Conservation (phyloP, 306 rosid genomes). For the Canavalia gladiata region DNA sequence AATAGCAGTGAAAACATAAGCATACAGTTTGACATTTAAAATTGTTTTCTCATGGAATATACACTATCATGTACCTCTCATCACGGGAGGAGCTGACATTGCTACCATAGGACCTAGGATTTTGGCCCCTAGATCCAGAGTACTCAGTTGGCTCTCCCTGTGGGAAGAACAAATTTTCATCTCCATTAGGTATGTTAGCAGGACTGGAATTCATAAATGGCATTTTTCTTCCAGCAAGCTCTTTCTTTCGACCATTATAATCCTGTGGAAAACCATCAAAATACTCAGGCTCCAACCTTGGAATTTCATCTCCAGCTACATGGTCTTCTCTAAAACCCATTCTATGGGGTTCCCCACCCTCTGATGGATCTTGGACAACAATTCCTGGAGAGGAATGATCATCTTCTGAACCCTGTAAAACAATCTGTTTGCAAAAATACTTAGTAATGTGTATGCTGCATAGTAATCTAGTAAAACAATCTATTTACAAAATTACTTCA, state of each 20-base stretch:
- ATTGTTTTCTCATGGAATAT: constrained; percentile 33
- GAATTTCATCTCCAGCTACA: constrained; percentile 61
- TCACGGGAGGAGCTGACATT: constrained; percentile 56
- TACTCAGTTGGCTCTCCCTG: constrained; percentile 58
- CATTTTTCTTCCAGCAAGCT: constrained; percentile 65
- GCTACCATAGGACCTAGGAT: constrained; percentile 55
- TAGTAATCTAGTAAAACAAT: constrained; percentile 71
- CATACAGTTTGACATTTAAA: constrained; percentile 22
- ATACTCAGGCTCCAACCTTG: constrained; percentile 58
- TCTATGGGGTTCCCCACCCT: constrained; percentile 61
- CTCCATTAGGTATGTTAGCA: constrained; percentile 56
- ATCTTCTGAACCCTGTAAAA: constrained; percentile 85
- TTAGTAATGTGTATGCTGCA: constrained; percentile 41
- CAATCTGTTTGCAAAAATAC: constrained; percentile 73
- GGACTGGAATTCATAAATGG: constrained; percentile 56
- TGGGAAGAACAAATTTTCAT: constrained; percentile 54
- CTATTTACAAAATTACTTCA: constrained; percentile 60
- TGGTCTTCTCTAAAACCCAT: constrained; percentile 65
- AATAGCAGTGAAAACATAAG: constrained; percentile 8
- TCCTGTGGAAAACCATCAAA: constrained; percentile 61
- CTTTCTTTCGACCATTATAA: constrained; percentile 62
- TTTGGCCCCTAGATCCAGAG: constrained; percentile 59
- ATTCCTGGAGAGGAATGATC: constrained; percentile 81
- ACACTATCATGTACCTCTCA: constrained; percentile 67
- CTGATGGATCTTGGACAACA: constrained; percentile 62